A percentile compares a stretch with the other conserved stretches of the same genome.
Evolutionary conservation across 495 filamentous ascomycete species (phyloP).

Genomic region (Lineolata rhizophorae): DNA sequence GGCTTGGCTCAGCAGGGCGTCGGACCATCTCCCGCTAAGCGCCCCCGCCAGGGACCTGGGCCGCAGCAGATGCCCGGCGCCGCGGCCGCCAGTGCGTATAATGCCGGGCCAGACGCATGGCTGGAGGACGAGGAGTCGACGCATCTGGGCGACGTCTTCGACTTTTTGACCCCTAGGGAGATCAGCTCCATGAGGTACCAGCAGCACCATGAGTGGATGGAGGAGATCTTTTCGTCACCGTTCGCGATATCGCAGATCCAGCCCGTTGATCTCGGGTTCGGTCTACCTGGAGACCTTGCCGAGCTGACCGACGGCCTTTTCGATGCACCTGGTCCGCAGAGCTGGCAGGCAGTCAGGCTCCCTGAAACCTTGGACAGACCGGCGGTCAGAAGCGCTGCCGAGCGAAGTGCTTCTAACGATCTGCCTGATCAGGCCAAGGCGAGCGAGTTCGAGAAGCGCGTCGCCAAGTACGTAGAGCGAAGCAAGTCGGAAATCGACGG

Average conservation of each 20-base stretch:
- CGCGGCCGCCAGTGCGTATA: too few species aligned
- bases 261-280: slow-evolving; percentile 71
- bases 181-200: slow-evolving; percentile 65
- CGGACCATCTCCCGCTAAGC: slow-evolving; percentile 25
- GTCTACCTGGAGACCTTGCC: slow-evolving; percentile 67
- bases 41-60: slow-evolving; percentile 11
- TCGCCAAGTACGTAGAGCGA: slow-evolving; percentile 37
- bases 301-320: slow-evolving; percentile 60
- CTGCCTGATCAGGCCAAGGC: slow-evolving; percentile 44
- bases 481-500: slow-evolving; percentile 59
- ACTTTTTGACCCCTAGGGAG: slow-evolving; percentile 69
- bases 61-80: slow-evolving; percentile 3
- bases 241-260: slow-evolving; percentile 64
- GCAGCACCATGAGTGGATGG: slow-evolving; percentile 98
- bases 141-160: slow-evolving; percentile 65
- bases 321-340: slow-evolving; percentile 28
- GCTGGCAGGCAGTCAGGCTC: too few species aligned
- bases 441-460: slow-evolving; percentile 57
- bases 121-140: slow-evolving; percentile 81
- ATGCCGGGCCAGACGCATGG: slow-evolving; percentile 30
- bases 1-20: not conserved
- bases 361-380: slow-evolving; percentile 1
- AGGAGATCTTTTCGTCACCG: slow-evolving; percentile 79
- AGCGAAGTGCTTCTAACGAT: too few species aligned
- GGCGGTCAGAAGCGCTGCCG: slow-evolving; percentile 2